Evolutionary conservation across 2,329 filamentous ascomycete species (phyloP).

Genomic region (Botrytis fabae): DNA sequence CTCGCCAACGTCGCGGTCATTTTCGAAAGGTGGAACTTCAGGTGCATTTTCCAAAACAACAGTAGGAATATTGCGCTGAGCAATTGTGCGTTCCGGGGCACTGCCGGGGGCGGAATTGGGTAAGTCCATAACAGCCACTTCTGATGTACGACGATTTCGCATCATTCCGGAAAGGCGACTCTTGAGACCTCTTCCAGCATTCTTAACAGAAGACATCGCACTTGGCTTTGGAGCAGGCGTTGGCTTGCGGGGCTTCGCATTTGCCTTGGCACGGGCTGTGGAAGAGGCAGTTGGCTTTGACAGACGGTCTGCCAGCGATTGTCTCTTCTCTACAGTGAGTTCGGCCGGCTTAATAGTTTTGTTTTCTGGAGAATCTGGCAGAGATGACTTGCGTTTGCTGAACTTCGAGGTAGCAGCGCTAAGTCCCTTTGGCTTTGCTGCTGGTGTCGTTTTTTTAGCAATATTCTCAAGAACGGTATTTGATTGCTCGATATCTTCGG

Average conservation of each 20-base stretch:
- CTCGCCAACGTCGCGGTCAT: not conserved
- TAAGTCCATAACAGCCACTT: too few relatives aligned
- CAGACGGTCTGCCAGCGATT: not conserved
- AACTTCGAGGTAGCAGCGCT: not conserved
- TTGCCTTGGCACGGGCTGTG: not conserved
- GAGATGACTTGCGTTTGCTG: not conserved
- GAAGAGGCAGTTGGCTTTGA: conserved; percentile 8
- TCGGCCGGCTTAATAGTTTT: not conserved
- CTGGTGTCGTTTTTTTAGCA: not conserved
- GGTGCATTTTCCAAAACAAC: not conserved
- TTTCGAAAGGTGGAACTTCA: not conserved
- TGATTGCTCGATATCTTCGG: not conserved
- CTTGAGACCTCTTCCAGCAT: conserved; percentile 20
- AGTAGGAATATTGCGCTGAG: too few relatives aligned
- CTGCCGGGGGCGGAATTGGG: not conserved
- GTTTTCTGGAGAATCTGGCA: conserved; percentile 6
- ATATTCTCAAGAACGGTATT: not conserved
- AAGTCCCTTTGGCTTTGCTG: not conserved
- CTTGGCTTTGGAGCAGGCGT: not conserved
- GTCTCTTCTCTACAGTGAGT: not conserved
- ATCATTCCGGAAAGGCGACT: conserved; percentile 19
- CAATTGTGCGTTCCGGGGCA: not conserved
- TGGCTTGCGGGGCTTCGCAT: not conserved
- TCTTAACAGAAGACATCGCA: conserved; percentile 15
- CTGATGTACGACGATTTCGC: not conserved